Evolutionary conservation across 805 yeast genomes (phyloP), one percentile per base, ranked within the genome.

Genomic region (Metschnikowia lunata): DNA sequence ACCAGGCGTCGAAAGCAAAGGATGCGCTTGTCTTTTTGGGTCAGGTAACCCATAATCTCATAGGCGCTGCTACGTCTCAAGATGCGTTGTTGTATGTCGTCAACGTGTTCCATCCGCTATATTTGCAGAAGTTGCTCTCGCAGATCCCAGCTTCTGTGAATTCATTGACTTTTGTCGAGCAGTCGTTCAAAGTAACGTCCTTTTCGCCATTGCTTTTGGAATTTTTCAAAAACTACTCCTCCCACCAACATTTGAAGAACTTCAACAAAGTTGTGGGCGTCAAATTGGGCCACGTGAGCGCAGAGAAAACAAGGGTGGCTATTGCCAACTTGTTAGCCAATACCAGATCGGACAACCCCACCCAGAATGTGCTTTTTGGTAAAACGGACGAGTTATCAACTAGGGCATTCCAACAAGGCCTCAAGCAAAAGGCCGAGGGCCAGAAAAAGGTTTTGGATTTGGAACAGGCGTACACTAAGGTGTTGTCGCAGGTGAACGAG

Each of bases 131-230:
- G 12, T 67, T 88, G 27, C 66, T 79, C 39, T 52, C 66, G 1
- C 56, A 67, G 2, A 61, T 85, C 34, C 90, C 91, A 26, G 49
- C 72, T 2, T 62, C 80, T 8, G 78, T 79, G 42, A 70, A 71
- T 48, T 72, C 75, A 26, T 67, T 90, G 40, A 77, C 80, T 10
- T 75, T 85, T 13, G 71, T 86, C 23, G 85, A 86, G 58, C 95
- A 89, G 66, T 71, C 84, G 34, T 39, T 46, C 39, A 39, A 45
- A 38, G 45, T 62, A 42, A 41, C 64, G 34, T 41, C 60, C 7
- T 82, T 85, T 64, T 78, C 85, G 12, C 88, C 91, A 4, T 70
- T 89, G 34, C 71, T 85, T 52, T 75, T 89, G 52, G 96, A 89
- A 58, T 78, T 88, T 52, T 78, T 89, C 62, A 75, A 80, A 40